Conservation (phyloP, 2,329 filamentous ascomycete genomes). For the Apiospora rasikravindrae region DNA sequence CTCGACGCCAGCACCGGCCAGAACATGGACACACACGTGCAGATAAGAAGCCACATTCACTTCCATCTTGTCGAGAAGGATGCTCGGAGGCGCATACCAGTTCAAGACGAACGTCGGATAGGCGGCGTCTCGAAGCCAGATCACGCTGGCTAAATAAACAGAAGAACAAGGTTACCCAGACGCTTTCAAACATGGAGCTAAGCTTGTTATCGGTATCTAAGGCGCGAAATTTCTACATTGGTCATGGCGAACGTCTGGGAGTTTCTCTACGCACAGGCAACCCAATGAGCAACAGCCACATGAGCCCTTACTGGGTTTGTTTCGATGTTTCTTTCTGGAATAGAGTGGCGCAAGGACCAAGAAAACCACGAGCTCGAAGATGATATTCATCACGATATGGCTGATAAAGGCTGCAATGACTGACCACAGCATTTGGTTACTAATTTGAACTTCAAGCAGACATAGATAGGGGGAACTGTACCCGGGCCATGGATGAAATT, state of each 20-base stretch:
- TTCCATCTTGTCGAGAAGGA: constrained; percentile 30
- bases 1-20: constrained; percentile 37
- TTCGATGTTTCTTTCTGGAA: constrained; percentile 23
- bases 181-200: too few species aligned
- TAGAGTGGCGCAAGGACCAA: constrained; percentile 37
- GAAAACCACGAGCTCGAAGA: constrained; percentile 40
- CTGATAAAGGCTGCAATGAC: constrained; percentile 37
- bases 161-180: constrained; percentile 33
- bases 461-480: constrained; percentile 37
- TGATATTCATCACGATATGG: constrained; percentile 38
- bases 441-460: constrained; percentile 37
- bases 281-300: constrained; percentile 27
- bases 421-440: background rate
- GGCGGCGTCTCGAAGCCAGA: constrained; percentile 34
- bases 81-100: constrained; percentile 33
- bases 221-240: too few species aligned
- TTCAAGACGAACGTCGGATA: constrained; percentile 38
- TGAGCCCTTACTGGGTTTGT: constrained; percentile 25
- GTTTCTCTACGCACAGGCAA: background rate
- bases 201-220: too few species aligned
- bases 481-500: constrained; percentile 36
- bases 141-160: constrained; percentile 34
- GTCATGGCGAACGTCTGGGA: too few species aligned
- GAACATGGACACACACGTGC: constrained; percentile 40
- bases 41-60: constrained; percentile 29